A percentile compares a stretch with the other conserved stretches of the same genome.
Evolutionary conservation across 2,329 filamentous ascomycete genomes (phyloP).

Genomic region (Colletotrichum falcatum): DNA sequence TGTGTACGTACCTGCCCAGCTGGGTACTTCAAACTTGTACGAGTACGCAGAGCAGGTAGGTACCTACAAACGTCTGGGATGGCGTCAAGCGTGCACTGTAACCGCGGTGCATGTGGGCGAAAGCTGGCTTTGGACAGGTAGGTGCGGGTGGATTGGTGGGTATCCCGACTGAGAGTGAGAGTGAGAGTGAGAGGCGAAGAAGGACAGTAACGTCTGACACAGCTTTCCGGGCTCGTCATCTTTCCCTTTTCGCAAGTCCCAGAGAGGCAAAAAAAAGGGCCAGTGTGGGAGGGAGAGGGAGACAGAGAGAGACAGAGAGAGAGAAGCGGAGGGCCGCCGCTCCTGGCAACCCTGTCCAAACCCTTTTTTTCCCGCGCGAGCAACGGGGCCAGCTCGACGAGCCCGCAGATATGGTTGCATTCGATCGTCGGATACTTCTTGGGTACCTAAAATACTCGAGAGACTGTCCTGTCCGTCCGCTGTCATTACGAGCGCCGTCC

Average conservation of each 20-base stretch:
- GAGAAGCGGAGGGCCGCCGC: too few species aligned
- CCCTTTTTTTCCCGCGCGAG: conserved; percentile 18
- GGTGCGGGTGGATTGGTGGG: conserved; percentile 15
- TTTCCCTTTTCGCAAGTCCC: conserved; percentile 9
- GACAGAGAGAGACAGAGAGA: too few species aligned
- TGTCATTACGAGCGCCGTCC: not conserved
- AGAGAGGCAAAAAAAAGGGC: conserved; percentile 13
- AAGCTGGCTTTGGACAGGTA: not conserved
- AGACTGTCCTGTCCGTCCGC: not conserved
- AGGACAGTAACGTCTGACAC: not conserved
- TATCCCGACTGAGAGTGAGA: not conserved
- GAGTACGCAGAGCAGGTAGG: conserved; percentile 9
- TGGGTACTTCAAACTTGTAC: too few species aligned
- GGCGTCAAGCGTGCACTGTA: conserved; percentile 13
- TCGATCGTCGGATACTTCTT: conserved; percentile 17
- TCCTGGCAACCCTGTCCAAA: conserved; percentile 26
- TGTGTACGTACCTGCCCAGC: not conserved
- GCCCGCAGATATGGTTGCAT: conserved; percentile 21
- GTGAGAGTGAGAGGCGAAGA: not conserved
- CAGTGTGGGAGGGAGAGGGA: conserved; percentile 33
- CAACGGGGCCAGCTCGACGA: conserved; percentile 16
- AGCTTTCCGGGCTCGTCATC: conserved; percentile 11
- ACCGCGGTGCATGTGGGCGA: conserved; percentile 8
- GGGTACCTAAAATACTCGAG: conserved; percentile 5
- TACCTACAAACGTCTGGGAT: conserved; percentile 2